Evolutionary conservation across 2,329 filamentous ascomycete genomes (phyloP).

Genomic region (Thielaviopsis punctulata): DNA sequence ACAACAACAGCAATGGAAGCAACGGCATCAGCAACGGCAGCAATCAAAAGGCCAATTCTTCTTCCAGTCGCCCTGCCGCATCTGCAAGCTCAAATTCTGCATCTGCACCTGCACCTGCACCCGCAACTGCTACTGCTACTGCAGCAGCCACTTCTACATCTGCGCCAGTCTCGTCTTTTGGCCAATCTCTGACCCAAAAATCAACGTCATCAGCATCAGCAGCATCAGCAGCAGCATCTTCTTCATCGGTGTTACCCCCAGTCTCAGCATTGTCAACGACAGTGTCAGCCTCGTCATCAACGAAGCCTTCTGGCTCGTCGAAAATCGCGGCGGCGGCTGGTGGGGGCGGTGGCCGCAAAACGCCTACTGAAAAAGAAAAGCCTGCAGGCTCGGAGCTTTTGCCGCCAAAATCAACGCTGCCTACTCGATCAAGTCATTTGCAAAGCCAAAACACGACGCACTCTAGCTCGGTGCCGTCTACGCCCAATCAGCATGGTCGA

Average conservation of each 20-base stretch:
- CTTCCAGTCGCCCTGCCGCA: background rate
- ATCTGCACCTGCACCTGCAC: background rate
- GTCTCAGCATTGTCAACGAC: no score
- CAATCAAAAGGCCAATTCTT: no score
- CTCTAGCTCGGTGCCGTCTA: conserved; percentile 84
- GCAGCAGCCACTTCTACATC: no score
- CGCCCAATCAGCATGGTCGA: conserved; percentile 74
- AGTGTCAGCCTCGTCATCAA: background rate
- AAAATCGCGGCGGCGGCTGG: background rate
- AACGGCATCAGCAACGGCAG: no score
- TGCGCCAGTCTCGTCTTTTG: background rate
- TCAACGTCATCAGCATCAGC: background rate
- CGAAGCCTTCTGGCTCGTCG: background rate
- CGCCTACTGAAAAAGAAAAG: conserved; percentile 8
- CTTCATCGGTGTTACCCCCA: no score
- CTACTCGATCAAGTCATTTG: conserved; percentile 14
- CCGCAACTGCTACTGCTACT: background rate
- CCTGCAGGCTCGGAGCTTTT: conserved; percentile 24
- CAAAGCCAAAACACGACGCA: conserved; percentile 24
- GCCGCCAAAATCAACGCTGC: conserved; percentile 13
- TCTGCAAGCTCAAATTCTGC: background rate
- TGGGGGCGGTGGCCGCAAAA: conserved; percentile 1
- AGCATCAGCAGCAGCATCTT: background rate
- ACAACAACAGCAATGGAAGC: no score
- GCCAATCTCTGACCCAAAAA: background rate